Conservation (phyloP, 2,329 filamentous ascomycete genomes). For the Alternaria ethzedia region DNA sequence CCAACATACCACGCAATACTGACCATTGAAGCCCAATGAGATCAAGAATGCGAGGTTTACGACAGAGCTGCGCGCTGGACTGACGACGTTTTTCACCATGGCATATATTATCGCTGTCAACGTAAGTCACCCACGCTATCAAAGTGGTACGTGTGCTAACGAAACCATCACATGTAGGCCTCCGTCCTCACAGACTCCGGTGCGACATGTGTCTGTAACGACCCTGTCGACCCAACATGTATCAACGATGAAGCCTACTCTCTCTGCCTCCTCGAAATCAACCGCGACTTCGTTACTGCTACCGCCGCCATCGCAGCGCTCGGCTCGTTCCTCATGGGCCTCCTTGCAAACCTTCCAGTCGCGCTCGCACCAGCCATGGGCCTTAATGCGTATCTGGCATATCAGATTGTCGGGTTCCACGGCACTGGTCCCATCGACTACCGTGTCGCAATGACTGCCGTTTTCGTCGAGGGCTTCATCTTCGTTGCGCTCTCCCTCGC, state of each 20-base stretch:
- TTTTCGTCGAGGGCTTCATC: conserved; percentile 87
- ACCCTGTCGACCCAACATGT: conserved; percentile 59
- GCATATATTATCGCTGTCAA: conserved; percentile 70
- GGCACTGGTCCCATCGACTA: conserved; percentile 73
- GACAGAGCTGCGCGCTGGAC: conserved; percentile 81
- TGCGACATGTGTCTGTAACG: conserved; percentile 77
- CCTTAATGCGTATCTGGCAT: conserved; percentile 88
- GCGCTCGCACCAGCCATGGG: conserved; percentile 78
- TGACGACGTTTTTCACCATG: conserved; percentile 69
- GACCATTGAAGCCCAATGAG: conserved; percentile 63
- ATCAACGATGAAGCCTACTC: conserved; percentile 63
- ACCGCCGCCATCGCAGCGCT: conserved; percentile 85
- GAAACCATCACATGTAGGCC: conserved; percentile 15
- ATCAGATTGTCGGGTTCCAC: conserved; percentile 78
- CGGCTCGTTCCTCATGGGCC: conserved; percentile 79
- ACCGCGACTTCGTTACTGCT: conserved; percentile 81
- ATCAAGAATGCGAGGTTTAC: conserved; percentile 78
- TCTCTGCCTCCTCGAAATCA: conserved; percentile 67
- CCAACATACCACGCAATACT: conserved; percentile 10
- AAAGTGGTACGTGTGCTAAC: not conserved
- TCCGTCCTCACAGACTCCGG: conserved; percentile 74
- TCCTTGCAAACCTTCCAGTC: conserved; percentile 80
- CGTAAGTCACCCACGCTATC: conserved; percentile 32
- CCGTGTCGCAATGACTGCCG: conserved; percentile 77
- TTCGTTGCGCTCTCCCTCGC: conserved; percentile 79